Evolutionary conservation across 2,329 filamentous ascomycete species (phyloP).

Genomic region (Aspergillus phoenicis): DNA sequence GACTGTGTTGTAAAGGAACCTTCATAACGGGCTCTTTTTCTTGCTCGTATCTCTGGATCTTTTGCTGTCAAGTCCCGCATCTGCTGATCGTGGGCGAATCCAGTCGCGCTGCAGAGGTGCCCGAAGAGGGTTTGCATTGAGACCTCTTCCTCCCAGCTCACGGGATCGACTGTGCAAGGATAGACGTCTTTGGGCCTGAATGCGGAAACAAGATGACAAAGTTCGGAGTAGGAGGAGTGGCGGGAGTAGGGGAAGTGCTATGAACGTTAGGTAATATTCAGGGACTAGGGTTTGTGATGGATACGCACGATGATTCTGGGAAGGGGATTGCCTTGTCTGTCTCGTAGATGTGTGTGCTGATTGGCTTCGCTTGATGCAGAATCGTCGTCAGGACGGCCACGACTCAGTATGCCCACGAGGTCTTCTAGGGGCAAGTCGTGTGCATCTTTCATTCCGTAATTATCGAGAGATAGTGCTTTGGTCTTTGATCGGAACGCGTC

Average conservation of each 20-base stretch:
- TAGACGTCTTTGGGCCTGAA: constrained; percentile 77
- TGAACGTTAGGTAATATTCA: constrained; percentile 12
- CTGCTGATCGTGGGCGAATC: constrained; percentile 66
- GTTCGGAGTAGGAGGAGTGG: constrained; percentile 82
- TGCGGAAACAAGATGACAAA: constrained; percentile 67
- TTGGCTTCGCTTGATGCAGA: not conserved
- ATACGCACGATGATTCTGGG: constrained; percentile 40
- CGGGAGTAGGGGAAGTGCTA: constrained; percentile 79
- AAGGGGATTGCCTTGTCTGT: constrained; percentile 16
- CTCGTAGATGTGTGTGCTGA: not conserved
- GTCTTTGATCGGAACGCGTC: constrained; percentile 37
- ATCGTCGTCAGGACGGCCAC: constrained; percentile 18
- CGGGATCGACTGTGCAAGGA: constrained; percentile 73
- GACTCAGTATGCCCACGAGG: constrained; percentile 37
- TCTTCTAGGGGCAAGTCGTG: constrained; percentile 41
- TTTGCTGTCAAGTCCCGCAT: constrained; percentile 52
- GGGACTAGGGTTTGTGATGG: not conserved
- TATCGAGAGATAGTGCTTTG: constrained; percentile 41
- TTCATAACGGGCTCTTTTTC: constrained; percentile 25
- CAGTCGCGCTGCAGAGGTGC: constrained; percentile 60
- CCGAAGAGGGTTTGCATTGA: constrained; percentile 74
- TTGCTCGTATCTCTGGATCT: constrained; percentile 21
- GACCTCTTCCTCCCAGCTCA: constrained; percentile 63
- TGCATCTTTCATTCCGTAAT: constrained; percentile 41
- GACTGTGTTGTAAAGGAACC: constrained; percentile 22